Base-by-base conservation (phyloP, 306 rosid genomes). In the Acacia confusa region DNA sequence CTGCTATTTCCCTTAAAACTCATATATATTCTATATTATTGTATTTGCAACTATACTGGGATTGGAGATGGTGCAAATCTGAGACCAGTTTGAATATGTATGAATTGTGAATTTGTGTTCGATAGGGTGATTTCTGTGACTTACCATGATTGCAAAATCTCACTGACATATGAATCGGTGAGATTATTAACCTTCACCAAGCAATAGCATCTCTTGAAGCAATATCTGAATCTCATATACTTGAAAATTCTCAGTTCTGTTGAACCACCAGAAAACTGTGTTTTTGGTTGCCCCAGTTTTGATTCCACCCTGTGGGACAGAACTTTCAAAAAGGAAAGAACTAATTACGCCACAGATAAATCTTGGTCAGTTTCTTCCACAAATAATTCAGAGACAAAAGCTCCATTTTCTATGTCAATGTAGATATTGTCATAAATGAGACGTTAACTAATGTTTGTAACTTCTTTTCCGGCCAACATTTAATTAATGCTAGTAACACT, bases 191-290 rank as follows among this genome's bases (percentile, higher is more conserved):
- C 40, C 78, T 87, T 67, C 84, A 87, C 32, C 80, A 84, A 81
- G 86, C 82, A 75, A 87, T 89, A 53, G 83, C 90, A 70, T 73
- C 86, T 76, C 87, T 86, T 17, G 90, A 71, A 4, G 88, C 89
- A 58, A 85, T 48, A 40, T 38, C 30, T 41, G 47, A 85, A 79
- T 68, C 85, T 8, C 76, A 82, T 45, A 52, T 87, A 64, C 85
- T 86, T 20, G 88, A 87, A 82, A 87, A 86, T 72, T 91, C 88
- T 60, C 88, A 84, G 75, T 87, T 91, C 53, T 86, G 85, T 66
- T 71, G 91, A 65, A 87, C 87, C 25, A 84, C 89, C 52, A 85
- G 92, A 82, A 87, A 85, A 81, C 81, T 91, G 28, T 74, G 20
- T 86, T 78, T 73, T 86, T 81, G 89, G 88, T 74, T 82, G 87